These are phyloP conservation scores for Alternaria brassicae DNA, from an alignment of 2,329 filamentous ascomycete genomes.

Conservation along the genomic window DNA sequence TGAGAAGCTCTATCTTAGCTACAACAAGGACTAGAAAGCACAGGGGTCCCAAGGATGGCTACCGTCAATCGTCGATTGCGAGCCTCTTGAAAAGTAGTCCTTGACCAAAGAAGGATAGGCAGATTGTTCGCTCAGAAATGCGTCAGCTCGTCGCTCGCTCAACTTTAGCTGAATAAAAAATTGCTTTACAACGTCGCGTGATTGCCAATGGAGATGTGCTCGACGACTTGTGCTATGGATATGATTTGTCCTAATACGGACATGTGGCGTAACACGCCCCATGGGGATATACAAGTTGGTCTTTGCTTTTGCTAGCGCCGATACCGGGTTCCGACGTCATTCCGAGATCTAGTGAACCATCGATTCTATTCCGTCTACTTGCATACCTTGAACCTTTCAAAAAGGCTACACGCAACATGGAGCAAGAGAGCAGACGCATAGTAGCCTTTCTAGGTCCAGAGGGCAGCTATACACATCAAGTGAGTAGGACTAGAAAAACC, in stretches of 20 bases:
- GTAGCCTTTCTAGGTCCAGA: conserved; percentile 69
- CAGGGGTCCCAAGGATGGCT: conserved; percentile 29
- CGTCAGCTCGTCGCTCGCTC: conserved; percentile 41
- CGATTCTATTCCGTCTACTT: neutral
- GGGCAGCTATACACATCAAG: conserved; percentile 75
- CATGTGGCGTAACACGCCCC: neutral
- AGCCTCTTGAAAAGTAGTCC: conserved; percentile 33
- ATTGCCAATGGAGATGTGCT: neutral
- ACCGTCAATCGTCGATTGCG: conserved; percentile 39
- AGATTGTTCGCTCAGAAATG: conserved; percentile 33
- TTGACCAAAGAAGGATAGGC: conserved; percentile 30
- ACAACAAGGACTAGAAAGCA: conserved; percentile 18
- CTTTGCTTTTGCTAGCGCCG: conserved; percentile 9
- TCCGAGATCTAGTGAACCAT: conserved; percentile 7
- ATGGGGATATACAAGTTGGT: neutral
- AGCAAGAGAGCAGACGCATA: conserved; percentile 26
- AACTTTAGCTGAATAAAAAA: conserved; percentile 34
- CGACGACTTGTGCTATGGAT: neutral
- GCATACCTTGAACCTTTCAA: neutral
- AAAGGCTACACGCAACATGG: conserved; percentile 14
- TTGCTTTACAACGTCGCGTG: neutral
- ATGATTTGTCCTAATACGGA: neutral
- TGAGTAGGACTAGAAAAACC: conserved; percentile 41
- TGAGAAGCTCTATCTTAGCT: conserved; percentile 27
- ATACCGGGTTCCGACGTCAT: conserved; percentile 18